A percentile compares a stretch with the other conserved stretches of the same genome.
Conservation (phyloP, 2,329 filamentous ascomycete genomes). For the Emericellopsis cladophorae region DNA sequence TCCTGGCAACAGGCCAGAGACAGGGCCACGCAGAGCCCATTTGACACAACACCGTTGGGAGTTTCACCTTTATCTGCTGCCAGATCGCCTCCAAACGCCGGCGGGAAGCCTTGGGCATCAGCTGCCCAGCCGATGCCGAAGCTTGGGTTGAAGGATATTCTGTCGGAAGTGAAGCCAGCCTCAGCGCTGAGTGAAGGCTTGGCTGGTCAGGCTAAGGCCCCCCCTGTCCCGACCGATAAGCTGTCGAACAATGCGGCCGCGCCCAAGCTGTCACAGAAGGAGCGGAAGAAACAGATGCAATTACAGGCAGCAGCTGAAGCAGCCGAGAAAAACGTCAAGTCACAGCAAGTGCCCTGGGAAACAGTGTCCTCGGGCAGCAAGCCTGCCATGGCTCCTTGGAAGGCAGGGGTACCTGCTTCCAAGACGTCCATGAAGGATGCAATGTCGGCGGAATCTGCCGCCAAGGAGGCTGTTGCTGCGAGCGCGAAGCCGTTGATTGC, state of each 20-base stretch:
- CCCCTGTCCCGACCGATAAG: constrained; percentile 4
- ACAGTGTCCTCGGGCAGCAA: constrained; percentile 22
- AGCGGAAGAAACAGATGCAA: constrained; percentile 74
- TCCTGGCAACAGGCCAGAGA: constrained; percentile 16
- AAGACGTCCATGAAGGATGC: constrained; percentile 39
- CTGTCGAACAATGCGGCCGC: constrained; percentile 12
- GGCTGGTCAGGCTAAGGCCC: constrained; percentile 31
- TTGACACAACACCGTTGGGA: neutral
- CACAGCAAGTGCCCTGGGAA: constrained; percentile 29
- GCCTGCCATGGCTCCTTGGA: constrained; percentile 50
- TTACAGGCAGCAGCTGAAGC: constrained; percentile 39
- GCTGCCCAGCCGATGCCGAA: constrained; percentile 44
- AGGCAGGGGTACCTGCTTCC: constrained; percentile 34
- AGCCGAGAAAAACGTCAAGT: constrained; percentile 18
- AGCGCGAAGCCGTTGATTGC: constrained; percentile 28
- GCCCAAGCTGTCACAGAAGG: constrained; percentile 75
- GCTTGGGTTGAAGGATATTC: constrained; percentile 64
- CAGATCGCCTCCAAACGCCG: constrained; percentile 2
- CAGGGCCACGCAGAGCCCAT: constrained; percentile 3
- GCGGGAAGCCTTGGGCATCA: constrained; percentile 34
- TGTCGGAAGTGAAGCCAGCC: constrained; percentile 43
- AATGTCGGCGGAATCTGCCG: constrained; percentile 18
- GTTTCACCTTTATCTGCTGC: neutral
- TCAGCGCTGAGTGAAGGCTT: constrained; percentile 43
- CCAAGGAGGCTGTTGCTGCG: constrained; percentile 11